phyloP scores from a whole-genome alignment of 306 rosid species.

The Phaseolus lunatus region DNA sequence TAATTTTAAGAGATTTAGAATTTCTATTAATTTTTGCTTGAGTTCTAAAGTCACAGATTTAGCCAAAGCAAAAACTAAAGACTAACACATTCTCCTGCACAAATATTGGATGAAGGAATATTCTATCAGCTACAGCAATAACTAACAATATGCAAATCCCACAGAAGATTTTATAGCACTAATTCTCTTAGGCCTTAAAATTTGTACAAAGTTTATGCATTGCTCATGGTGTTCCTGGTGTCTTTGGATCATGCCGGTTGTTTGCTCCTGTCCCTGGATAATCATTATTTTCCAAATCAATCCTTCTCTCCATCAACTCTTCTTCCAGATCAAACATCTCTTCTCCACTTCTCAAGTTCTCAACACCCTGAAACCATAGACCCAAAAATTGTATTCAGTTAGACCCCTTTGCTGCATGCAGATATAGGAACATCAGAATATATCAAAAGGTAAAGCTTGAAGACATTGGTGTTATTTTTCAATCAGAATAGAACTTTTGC shows the following conservation, averaged over 20 bases:
- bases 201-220: constrained; percentile 18
- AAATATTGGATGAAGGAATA: constrained; percentile 41
- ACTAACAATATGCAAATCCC: constrained; percentile 14
- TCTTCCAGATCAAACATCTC: constrained; percentile 40
- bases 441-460: too few relatives aligned
- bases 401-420: constrained; percentile 8
- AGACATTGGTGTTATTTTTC: too few relatives aligned
- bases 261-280: constrained; percentile 78
- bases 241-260: constrained; percentile 62
- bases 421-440: neutral
- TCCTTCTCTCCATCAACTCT: constrained; percentile 52
- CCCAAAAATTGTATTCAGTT: neutral
- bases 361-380: constrained; percentile 41
- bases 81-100: constrained; percentile 17
- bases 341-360: constrained; percentile 37
- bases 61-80: constrained; percentile 3
- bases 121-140: constrained; percentile 15
- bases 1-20: neutral
- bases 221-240: constrained; percentile 56
- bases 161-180: neutral
- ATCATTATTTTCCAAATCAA: constrained; percentile 60
- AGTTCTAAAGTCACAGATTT: neutral
- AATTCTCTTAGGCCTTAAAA: constrained; percentile 15
- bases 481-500: too few relatives aligned
- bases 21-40: neutral